These are phyloP conservation scores for Rhodotorula paludigena DNA, from an alignment of 768 basidiomycete species.

Conservation along the genomic window DNA sequence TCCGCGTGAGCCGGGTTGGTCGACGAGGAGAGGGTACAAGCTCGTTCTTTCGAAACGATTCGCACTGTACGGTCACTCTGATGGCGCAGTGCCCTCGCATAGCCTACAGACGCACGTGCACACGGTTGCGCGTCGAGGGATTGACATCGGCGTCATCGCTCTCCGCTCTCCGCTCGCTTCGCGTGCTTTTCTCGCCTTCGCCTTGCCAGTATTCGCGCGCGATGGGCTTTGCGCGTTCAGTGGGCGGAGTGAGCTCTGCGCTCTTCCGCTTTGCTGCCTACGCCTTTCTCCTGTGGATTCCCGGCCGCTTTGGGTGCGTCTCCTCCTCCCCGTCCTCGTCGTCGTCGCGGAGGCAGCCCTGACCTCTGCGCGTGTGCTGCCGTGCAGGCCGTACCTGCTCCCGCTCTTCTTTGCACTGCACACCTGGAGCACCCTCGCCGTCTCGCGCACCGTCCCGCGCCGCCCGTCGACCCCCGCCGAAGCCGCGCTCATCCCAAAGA, in stretches of 20 bases:
- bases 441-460: slow-evolving; percentile 7
- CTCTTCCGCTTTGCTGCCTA: slow-evolving; percentile 20
- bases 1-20: too few relatives aligned
- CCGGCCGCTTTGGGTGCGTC: slow-evolving; percentile 25
- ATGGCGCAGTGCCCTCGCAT: too few relatives aligned
- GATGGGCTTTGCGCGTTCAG: background rate
- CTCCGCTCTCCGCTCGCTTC: too few relatives aligned
- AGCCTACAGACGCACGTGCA: too few relatives aligned
- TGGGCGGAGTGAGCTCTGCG: background rate
- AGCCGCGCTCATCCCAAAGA: slow-evolving; percentile 26
- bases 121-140: too few relatives aligned
- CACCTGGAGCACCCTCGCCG: slow-evolving; percentile 1
- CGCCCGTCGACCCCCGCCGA: slow-evolving; percentile 19
- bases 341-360: background rate
- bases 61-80: too few relatives aligned
- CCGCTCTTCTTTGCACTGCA: slow-evolving; percentile 22
- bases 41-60: too few relatives aligned
- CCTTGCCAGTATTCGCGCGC: background rate
- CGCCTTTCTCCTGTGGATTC: slow-evolving; percentile 31
- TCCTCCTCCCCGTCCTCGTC: background rate
- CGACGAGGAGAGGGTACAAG: too few relatives aligned
- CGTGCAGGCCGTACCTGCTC: slow-evolving; percentile 21
- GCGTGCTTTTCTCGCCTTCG: background rate
- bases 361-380: background rate
- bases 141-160: background rate